Evolutionary conservation across 768 basidiomycete species (phyloP), one percentile per base, ranked within the genome.

Genomic region (Termitomyces sp.): DNA sequence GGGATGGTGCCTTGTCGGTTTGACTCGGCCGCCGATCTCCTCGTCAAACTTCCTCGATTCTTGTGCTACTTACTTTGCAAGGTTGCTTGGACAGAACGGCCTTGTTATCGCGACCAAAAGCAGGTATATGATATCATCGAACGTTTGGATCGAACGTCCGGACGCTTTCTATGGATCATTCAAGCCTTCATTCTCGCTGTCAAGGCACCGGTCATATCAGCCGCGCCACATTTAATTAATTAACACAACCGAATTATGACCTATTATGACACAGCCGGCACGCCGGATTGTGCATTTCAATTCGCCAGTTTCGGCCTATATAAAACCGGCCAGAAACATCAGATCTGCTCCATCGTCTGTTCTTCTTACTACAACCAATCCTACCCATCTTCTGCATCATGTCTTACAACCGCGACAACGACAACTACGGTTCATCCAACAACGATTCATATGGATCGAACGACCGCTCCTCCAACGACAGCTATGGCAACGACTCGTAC

Each of bases 391-490:
- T 41, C 11, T 30, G 1, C 28, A 30, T 17, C 8, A 35, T 49
- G 48, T 49, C 54, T 23, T 35, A 17, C 53, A 54, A 35, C 26
- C 53, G 53, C n/a, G 43, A 44, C 7, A 53, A 53, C 50, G 30
- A 57, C 54, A 59, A 48, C 48, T 62, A 70, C 51, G 67, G 67
- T 28, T 70, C 70, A 12, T 67, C 67, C 44, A 67, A 64, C 53
- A 63, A 68, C 52, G 57, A 68, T 55, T 49, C 51, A 12, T 58
- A 68, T 52, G 64, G 65, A 40, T 67, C 67, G 38, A 54, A 53
- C 17, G 33, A 53, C 52, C 52, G 41, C 15, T 52, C 45, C 28
- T 30, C 47, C 33, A 45, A 68, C 64, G 65, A 62, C 51, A 59
- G 46, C 51, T 62, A 68, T 47, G 64, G 67, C 52, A 63, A 66